phyloP scores from a whole-genome alignment of 306 rosid species.

The Arachis stenosperma region DNA sequence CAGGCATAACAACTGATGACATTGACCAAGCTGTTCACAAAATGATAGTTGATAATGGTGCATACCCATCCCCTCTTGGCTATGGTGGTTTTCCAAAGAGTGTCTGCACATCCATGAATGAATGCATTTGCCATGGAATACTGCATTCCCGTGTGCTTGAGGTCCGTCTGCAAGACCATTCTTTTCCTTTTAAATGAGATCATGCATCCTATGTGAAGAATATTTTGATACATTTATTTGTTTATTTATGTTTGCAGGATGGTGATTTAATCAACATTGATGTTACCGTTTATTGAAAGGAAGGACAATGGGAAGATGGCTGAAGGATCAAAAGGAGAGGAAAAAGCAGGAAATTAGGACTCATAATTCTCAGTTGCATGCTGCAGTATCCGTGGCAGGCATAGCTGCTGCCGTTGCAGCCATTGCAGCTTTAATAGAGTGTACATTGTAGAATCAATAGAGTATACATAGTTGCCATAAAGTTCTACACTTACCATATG shows the following conservation, averaged over 20 bases:
- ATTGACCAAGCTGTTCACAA: conserved; percentile 93
- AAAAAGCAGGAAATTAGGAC: too few species aligned
- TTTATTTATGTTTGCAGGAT: conserved; percentile 60
- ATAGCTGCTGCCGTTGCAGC: too few species aligned
- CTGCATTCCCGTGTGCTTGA: conserved; percentile 86
- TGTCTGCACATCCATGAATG: conserved; percentile 96
- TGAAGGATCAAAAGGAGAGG: too few species aligned
- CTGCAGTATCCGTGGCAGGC: too few species aligned
- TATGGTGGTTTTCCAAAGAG: conserved; percentile 97
- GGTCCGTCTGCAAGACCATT: conserved; percentile 49
- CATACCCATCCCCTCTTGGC: conserved; percentile 96
- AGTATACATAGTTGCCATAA: too few species aligned
- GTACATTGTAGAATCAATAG: too few species aligned
- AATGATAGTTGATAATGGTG: conserved; percentile 91
- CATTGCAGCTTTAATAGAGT: too few species aligned
- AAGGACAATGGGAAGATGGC: too few species aligned
- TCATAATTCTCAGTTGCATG: too few species aligned
- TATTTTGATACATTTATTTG: conserved; percentile 18
- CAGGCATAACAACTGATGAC: conserved; percentile 90
- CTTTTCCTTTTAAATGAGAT: background rate
- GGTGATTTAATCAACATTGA: conserved; percentile 93
- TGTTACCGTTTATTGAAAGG: conserved; percentile 67
- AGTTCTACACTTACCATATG: too few species aligned
- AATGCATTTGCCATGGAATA: conserved; percentile 95
- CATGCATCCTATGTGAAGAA: conserved; percentile 19